Conservation (phyloP, 495 filamentous ascomycete species). For the Penicillium verhagenii region DNA sequence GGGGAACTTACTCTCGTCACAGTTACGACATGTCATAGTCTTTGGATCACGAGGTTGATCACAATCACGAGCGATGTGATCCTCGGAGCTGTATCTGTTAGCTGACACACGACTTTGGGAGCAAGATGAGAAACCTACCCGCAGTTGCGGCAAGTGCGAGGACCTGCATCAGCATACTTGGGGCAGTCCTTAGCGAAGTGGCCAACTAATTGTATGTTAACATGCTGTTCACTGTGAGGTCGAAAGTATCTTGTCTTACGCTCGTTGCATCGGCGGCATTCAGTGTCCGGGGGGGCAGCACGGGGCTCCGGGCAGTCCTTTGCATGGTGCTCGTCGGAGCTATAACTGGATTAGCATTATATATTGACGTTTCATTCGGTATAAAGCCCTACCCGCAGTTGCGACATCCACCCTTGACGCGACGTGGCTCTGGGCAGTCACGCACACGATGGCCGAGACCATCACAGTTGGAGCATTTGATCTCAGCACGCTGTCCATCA, state of each 20-base stretch:
- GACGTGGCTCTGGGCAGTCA: constrained; percentile 61
- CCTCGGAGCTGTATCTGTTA: constrained; percentile 40
- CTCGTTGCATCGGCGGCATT: constrained; percentile 76
- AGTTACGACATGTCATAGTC: constrained; percentile 65
- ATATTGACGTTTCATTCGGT: background rate
- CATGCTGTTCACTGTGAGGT: background rate
- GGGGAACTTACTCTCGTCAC: constrained; percentile 50
- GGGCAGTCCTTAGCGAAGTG: constrained; percentile 87
- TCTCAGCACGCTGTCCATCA: constrained; percentile 43
- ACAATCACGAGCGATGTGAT: constrained; percentile 58
- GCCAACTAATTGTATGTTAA: constrained; percentile 52
- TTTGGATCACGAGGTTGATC: constrained; percentile 50
- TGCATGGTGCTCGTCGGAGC: constrained; percentile 56
- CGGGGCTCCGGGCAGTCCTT: constrained; percentile 69
- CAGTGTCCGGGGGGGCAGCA: constrained; percentile 62
- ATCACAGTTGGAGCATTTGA: constrained; percentile 76
- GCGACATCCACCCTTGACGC: constrained; percentile 66
- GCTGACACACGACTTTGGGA: background rate
- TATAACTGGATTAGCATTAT: constrained; percentile 21
- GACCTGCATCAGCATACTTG: constrained; percentile 29
- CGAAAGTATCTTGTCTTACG: constrained; percentile 39
- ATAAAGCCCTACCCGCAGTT: constrained; percentile 67
- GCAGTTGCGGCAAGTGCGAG: constrained; percentile 63
- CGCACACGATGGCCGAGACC: constrained; percentile 70
- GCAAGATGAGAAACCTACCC: constrained; percentile 35